Conservation (phyloP, 2,329 filamentous ascomycete species). For the Colletotrichum liaoningense region DNA sequence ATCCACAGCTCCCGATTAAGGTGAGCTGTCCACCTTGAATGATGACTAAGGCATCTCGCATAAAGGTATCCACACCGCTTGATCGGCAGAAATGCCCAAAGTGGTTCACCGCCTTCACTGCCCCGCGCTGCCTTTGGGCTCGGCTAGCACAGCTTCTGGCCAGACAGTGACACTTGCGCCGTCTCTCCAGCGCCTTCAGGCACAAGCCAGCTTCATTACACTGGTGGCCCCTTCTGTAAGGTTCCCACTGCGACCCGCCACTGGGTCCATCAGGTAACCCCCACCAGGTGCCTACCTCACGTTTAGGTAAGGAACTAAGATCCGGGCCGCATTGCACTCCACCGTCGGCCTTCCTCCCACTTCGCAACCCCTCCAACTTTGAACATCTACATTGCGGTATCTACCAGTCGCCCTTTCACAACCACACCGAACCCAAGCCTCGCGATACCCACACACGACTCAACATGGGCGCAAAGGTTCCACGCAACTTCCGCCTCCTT, state of each 20-base stretch:
- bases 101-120: neutral
- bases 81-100: conserved; percentile 2
- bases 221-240: neutral
- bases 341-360: conserved; percentile 8
- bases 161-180: neutral
- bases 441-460: neutral
- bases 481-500: conserved; percentile 94
- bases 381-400: conserved; percentile 1
- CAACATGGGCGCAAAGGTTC: conserved; percentile 70
- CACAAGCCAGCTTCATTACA: neutral
- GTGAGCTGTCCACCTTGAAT: conserved; percentile 37
- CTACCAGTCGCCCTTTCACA: neutral
- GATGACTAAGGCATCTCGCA: conserved; percentile 31
- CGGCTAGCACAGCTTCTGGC: too few relatives aligned
- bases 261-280: neutral
- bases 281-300: neutral
- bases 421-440: neutral
- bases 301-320: conserved; percentile 20
- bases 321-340: conserved; percentile 2
- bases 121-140: conserved; percentile 25
- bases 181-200: neutral
- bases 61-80: conserved; percentile 7
- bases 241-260: neutral
- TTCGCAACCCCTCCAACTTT: conserved; percentile 26
- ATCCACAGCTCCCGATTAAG: conserved; percentile 29